Evolutionary conservation across 305 asterid species (phyloP).

Genomic region (Solanum hybrid): DNA sequence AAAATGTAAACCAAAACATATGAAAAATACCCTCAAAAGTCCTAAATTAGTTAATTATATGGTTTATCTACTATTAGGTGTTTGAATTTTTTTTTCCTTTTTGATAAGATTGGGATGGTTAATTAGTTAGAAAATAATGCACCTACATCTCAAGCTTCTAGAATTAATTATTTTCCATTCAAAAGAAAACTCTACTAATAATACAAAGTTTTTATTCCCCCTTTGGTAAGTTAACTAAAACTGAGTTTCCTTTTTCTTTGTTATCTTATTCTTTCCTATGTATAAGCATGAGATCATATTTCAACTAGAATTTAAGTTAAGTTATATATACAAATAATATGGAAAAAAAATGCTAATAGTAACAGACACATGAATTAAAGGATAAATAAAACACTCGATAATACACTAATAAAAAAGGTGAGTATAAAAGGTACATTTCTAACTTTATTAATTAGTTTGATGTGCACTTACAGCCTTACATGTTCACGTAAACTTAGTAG

Average conservation of each 20-base stretch:
- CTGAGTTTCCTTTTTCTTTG: background rate
- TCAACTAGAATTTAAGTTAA: background rate
- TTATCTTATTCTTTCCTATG: background rate
- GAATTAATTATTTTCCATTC: background rate
- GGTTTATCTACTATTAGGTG: background rate
- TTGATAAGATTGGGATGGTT: background rate
- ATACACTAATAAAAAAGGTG: background rate
- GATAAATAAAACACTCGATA: background rate
- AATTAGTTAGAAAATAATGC: background rate
- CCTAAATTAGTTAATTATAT: background rate
- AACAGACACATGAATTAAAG: background rate
- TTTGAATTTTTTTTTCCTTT: background rate
- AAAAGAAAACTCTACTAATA: background rate
- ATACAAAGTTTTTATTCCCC: background rate
- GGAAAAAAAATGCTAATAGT: background rate
- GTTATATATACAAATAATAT: background rate
- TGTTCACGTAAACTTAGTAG: background rate
- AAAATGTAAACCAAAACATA: background rate
- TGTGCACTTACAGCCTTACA: background rate
- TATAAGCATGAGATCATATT: background rate
- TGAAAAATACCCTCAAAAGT: background rate
- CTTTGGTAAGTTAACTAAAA: background rate
- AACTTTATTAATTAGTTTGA: background rate
- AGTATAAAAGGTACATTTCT: background rate
- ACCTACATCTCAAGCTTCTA: background rate